These are phyloP conservation scores for Starmerella apicola DNA, from an alignment of 805 yeast species.

Conservation along the genomic window DNA sequence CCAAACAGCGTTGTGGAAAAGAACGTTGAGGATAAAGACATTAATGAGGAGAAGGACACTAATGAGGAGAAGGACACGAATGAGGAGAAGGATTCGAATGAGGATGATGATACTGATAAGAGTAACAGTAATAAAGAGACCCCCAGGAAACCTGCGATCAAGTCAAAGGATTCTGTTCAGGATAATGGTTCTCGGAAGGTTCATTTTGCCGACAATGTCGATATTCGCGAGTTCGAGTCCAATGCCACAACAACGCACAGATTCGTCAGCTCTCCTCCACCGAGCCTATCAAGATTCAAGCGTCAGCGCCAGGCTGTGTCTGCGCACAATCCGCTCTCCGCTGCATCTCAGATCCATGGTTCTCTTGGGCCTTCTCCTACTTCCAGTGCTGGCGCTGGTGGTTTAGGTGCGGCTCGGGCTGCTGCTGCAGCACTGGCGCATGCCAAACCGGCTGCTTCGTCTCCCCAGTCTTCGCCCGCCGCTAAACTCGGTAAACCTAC, in stretches of 20 bases:
- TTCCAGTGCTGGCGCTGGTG: background rate
- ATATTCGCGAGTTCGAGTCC: slow-evolving; percentile 22
- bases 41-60: background rate
- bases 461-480: too few relatives aligned
- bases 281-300: background rate
- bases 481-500: background rate
- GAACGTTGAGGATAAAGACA: background rate
- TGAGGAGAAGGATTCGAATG: background rate
- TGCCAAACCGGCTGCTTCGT: too few relatives aligned
- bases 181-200: slow-evolving; percentile 16
- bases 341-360: too few relatives aligned
- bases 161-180: too few relatives aligned
- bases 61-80: background rate
- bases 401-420: background rate
- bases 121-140: too few relatives aligned
- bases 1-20: background rate
- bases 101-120: background rate
- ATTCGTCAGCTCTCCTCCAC: background rate
- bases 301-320: background rate
- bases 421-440: slow-evolving; percentile 1
- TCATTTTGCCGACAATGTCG: slow-evolving; percentile 19
- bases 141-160: too few relatives aligned
- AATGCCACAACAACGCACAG: slow-evolving; percentile 17
- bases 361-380: too few relatives aligned
- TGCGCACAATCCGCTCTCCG: background rate